Evolutionary conservation across 352 stramenopile genomes (phyloP), one percentile per base, ranked within the genome.

Genomic region (Poterioochromonas sp.): DNA sequence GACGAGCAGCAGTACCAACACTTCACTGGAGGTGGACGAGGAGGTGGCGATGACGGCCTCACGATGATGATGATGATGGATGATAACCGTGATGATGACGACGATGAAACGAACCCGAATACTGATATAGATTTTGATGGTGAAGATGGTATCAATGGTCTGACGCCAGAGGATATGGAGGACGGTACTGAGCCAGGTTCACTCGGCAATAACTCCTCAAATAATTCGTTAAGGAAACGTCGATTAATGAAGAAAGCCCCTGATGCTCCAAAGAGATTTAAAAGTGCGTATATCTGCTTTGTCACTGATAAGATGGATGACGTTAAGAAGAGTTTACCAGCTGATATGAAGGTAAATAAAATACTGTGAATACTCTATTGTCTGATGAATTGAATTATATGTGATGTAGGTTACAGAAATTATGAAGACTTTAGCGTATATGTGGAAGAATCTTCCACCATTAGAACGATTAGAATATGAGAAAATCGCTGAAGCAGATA

Each of bases 231-330:
- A 26, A 15, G 58, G 5, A 68, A 68, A 68, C 26, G 34, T 11
- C 5, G 58, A 68, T 11, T 39, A 8, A 8, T 68, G 5, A 68
- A 68, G 34, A 68, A 68, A 39, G 58, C 58, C 26, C 58, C 58
- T 35, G 58, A 68, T 35, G 58, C 58, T 39, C 58, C 58, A 15
- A 68, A 68, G 58, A 5, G 58, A 68, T 68, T 68, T 39, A 68
- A 68, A 68, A 68, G 58, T 39, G 58, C 58, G 5, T 68, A 68
- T 68, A 68, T 68, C 29, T 68, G 58, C 58, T 68, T 68, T 35
- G 58, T 68, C 5, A 68, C 26, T 8, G 58, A 68, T 8, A 68
- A 68, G 26, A 68, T 68, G 58, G 58, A 68, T 37, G 58, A 68
- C 34, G 58, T 68, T 39, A 68, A 68, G 58, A 68, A 68, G 29